A percentile compares a stretch with the other conserved stretches of the same genome.
phyloP scores from a whole-genome alignment of 371 early-diverging fungal species.

The Rhizopus arrhizus region DNA sequence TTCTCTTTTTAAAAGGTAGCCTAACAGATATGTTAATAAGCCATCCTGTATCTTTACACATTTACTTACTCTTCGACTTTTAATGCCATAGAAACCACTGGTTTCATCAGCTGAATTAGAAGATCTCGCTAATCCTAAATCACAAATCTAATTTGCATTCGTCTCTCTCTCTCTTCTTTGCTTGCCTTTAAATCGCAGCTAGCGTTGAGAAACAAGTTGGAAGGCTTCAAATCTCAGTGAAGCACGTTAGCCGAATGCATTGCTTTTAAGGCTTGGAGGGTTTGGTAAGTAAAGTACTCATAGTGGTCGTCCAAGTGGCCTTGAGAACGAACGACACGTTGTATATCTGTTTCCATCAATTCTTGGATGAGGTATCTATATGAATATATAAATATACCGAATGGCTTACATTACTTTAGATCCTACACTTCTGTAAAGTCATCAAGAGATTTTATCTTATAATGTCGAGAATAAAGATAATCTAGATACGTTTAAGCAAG shows the following conservation, averaged over 20 bases:
- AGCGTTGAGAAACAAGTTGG: conserved; percentile 94
- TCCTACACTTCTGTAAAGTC: conserved; percentile 87
- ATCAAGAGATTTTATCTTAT: conserved; percentile 74
- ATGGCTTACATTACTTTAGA: not conserved
- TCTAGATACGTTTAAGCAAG: conserved; percentile 84
- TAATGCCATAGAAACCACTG: conserved; percentile 83
- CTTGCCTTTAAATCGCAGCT: conserved; percentile 93
- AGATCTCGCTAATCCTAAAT: conserved; percentile 94
- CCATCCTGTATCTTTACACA: not conserved
- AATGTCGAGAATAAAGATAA: conserved; percentile 90
- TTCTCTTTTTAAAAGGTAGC: conserved; percentile 87
- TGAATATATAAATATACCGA: not conserved
- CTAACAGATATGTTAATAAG: conserved; percentile 23
- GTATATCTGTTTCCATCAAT: conserved; percentile 98
- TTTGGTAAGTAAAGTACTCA: conserved; percentile 98
- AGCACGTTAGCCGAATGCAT: conserved; percentile 98
- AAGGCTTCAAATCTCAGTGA: conserved; percentile 97
- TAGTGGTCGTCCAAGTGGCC: conserved; percentile 96
- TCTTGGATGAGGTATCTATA: conserved; percentile 73
- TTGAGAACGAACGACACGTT: conserved; percentile 98
- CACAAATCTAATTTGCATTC: conserved; percentile 72
- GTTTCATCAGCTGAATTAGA: conserved; percentile 87
- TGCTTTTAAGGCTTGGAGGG: conserved; percentile 93
- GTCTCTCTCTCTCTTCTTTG: too few species aligned
- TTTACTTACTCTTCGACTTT: conserved; percentile 63